phyloP scores from a whole-genome alignment of 768 basidiomycete genomes.

The Saitozyma sp. region DNA sequence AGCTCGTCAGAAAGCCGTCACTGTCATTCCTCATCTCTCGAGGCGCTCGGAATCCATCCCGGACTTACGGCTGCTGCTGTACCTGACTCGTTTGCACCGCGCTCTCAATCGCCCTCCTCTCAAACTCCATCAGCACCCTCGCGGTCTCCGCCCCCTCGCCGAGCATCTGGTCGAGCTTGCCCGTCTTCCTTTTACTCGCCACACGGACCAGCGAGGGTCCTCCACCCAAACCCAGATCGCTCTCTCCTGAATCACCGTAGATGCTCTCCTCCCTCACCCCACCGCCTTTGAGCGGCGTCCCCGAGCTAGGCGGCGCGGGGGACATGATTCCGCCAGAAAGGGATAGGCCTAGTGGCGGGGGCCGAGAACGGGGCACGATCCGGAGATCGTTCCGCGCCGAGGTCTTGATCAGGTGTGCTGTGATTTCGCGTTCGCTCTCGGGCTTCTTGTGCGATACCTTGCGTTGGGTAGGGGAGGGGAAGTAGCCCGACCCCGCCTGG shows the following conservation, averaged over 20 bases:
- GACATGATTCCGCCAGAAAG: not conserved
- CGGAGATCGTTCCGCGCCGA: conserved; percentile 21
- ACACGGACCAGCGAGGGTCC: not conserved
- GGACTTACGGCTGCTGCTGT: not conserved
- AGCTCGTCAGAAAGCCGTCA: not conserved
- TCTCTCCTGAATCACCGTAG: conserved; percentile 8
- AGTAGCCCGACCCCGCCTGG: conserved; percentile 7
- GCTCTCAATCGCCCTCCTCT: conserved; percentile 14
- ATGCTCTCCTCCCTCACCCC: conserved; percentile 10
- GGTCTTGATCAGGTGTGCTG: conserved; percentile 26
- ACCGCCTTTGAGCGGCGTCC: conserved; percentile 17
- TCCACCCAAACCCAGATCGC: conserved; percentile 4
- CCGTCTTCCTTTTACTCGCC: not conserved
- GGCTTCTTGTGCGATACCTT: conserved; percentile 20
- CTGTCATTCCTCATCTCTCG: not conserved
- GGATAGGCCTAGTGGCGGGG: not conserved
- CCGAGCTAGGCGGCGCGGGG: conserved; percentile 9
- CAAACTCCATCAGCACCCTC: conserved; percentile 25
- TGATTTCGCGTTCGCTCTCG: conserved; percentile 26
- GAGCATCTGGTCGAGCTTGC: conserved; percentile 35
- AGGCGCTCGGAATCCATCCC: not conserved
- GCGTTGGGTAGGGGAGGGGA: conserved; percentile 15
- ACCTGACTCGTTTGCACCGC: conserved; percentile 3
- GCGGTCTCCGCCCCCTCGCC: conserved; percentile 36
- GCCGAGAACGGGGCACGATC: conserved; percentile 24